phyloP scores from a whole-genome alignment of 2,329 filamentous ascomycete genomes.

The Neopestalotiopsis sp. region DNA sequence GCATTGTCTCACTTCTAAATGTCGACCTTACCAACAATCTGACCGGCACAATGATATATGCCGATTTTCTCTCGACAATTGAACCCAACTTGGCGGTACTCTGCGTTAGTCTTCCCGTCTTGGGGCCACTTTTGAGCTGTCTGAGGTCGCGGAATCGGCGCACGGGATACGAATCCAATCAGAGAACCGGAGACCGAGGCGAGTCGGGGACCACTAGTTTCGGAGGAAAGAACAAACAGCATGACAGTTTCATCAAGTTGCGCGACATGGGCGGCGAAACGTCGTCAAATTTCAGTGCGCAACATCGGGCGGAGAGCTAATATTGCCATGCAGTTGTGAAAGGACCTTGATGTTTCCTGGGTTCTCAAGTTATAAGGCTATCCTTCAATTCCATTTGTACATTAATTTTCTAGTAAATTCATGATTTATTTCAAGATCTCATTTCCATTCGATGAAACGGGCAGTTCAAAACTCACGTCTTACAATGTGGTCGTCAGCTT shows the following conservation, averaged over 20 bases:
- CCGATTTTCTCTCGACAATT: conserved; percentile 28
- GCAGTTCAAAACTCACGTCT: too few relatives aligned
- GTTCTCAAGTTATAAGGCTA: too few relatives aligned
- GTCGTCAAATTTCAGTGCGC: background rate
- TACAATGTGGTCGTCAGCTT: too few relatives aligned
- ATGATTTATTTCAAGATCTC: too few relatives aligned
- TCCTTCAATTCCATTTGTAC: too few relatives aligned
- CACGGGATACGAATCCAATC: background rate
- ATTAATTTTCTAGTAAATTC: too few relatives aligned
- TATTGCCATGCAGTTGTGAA: too few relatives aligned
- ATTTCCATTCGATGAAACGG: too few relatives aligned
- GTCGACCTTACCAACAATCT: conserved; percentile 31
- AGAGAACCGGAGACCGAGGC: background rate
- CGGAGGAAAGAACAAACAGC: background rate
- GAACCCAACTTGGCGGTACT: conserved; percentile 8
- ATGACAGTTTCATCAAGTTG: background rate
- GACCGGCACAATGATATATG: conserved; percentile 27
- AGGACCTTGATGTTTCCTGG: too few relatives aligned
- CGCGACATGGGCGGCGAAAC: background rate
- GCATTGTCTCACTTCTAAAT: conserved; percentile 28
- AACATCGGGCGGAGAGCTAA: background rate
- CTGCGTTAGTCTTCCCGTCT: conserved; percentile 1
- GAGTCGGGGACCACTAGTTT: background rate
- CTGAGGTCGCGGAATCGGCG: background rate
- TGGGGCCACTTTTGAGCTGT: background rate